These are phyloP conservation scores for Saposhnikovia divaricata DNA, from an alignment of 129 eudicot species.

Conservation along the genomic window DNA sequence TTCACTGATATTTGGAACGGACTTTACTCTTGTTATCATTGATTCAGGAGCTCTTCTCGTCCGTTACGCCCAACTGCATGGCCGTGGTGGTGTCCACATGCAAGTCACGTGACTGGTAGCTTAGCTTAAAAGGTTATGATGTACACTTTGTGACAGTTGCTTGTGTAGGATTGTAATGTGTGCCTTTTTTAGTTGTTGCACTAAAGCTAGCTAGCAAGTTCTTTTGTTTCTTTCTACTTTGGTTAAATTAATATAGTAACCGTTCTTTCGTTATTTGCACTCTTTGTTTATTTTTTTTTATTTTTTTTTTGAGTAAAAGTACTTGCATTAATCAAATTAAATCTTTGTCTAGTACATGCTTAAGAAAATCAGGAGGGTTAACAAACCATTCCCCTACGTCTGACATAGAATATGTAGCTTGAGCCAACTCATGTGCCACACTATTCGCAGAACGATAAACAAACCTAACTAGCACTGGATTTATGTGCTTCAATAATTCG, in stretches of 20 bases:
- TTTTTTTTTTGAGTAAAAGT: too few relatives aligned
- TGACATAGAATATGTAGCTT: too few relatives aligned
- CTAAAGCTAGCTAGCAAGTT: neutral
- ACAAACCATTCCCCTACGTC: too few relatives aligned
- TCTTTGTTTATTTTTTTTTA: neutral
- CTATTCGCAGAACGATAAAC: too few relatives aligned
- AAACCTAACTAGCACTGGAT: too few relatives aligned
- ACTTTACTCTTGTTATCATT: conserved; percentile 26
- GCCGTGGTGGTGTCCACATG: neutral
- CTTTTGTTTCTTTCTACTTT: too few relatives aligned
- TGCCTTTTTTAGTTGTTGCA: conserved; percentile 4
- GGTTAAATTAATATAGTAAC: too few relatives aligned
- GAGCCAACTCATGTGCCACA: too few relatives aligned
- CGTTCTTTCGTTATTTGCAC: neutral
- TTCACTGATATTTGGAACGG: conserved; percentile 89
- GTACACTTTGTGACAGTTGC: neutral
- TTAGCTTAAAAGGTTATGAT: neutral
- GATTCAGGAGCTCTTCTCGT: neutral
- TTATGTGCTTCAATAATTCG: too few relatives aligned
- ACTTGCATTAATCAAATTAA: too few relatives aligned
- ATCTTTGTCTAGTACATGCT: too few relatives aligned
- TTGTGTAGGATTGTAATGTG: neutral
- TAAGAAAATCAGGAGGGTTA: too few relatives aligned
- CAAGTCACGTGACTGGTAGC: conserved; percentile 7
- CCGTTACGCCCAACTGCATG: conserved; percentile 3